Evolutionary conservation across 208 protist species (phyloP).

Genomic region (Trypanosoma caninum): DNA sequence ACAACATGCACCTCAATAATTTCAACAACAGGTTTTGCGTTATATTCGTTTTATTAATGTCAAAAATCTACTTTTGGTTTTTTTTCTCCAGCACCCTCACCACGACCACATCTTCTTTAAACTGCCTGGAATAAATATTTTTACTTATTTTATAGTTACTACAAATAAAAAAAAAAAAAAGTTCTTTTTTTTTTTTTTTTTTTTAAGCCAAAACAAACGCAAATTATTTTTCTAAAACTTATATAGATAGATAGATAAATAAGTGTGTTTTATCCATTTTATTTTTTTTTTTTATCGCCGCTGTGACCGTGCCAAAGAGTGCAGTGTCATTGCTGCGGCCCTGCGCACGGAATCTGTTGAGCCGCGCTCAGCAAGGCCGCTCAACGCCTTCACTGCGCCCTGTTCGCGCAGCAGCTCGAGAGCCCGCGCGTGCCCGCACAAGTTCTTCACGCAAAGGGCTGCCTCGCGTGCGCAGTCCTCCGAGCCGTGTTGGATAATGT

Average conservation of each 20-base stretch:
- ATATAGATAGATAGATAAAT: background rate
- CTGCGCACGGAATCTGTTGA: slow-evolving; percentile 59
- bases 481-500: slow-evolving; percentile 70
- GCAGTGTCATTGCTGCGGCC: slow-evolving; percentile 62
- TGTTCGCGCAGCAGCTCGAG: slow-evolving; percentile 44
- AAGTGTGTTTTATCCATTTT: background rate
- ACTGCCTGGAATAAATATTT: no score
- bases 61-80: no score
- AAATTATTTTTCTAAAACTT: background rate
- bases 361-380: slow-evolving; percentile 52
- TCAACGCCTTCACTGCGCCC: slow-evolving; percentile 43
- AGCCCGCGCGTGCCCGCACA: slow-evolving; percentile 49
- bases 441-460: slow-evolving; percentile 81
- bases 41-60: no score
- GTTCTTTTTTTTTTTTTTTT: no score
- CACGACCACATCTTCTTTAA: no score
- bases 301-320: slow-evolving; percentile 41
- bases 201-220: no score
- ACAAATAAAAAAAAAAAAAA: no score
- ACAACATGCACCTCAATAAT: no score
- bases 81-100: no score
- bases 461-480: slow-evolving; percentile 87
- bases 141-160: no score
- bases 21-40: no score
- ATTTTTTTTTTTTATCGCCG: slow-evolving; percentile 21